phyloP scores from a whole-genome alignment of 306 rosid species.

The Sphenostylis stenocarpa region DNA sequence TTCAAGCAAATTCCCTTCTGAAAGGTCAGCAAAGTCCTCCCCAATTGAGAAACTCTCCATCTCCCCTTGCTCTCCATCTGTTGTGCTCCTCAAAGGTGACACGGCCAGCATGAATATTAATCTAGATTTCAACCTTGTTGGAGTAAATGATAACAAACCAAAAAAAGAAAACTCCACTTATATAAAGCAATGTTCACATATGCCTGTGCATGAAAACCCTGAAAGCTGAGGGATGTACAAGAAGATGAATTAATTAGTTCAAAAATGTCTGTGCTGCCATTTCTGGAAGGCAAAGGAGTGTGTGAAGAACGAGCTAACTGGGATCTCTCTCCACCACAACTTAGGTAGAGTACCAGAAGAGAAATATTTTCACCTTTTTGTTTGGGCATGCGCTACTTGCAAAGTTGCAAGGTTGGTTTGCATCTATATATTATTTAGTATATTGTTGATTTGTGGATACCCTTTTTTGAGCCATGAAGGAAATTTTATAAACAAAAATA shows the following conservation, averaged over 20 bases:
- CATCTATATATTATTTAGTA: slow-evolving; percentile 11
- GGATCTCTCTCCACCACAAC: slow-evolving; percentile 67
- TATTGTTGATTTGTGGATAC: slow-evolving; percentile 57
- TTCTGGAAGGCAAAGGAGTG: slow-evolving; percentile 34
- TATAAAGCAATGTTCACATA: background rate
- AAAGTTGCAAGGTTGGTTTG: slow-evolving; percentile 28
- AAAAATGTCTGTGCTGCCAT: slow-evolving; percentile 23
- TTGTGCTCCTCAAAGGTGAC: slow-evolving; percentile 60
- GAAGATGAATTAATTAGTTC: background rate
- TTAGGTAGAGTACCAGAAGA: slow-evolving; percentile 40
- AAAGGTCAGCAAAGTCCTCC: slow-evolving; percentile 57
- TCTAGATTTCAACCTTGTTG: background rate
- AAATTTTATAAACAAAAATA: background rate
- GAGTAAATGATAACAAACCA: background rate
- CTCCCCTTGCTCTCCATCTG: slow-evolving; percentile 61
- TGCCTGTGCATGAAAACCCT: slow-evolving; percentile 20
- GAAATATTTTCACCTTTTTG: slow-evolving; percentile 51
- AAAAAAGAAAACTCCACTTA: background rate
- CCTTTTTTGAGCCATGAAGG: slow-evolving; percentile 44
- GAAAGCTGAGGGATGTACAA: background rate
- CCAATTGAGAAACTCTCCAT: slow-evolving; percentile 57
- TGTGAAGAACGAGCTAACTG: slow-evolving; percentile 22
- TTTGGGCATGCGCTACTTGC: slow-evolving; percentile 48
- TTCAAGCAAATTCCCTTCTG: slow-evolving; percentile 62
- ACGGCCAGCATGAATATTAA: slow-evolving; percentile 65